Percentiles rank a stretch among this genome's conserved stretches.
Evolutionary conservation across 352 stramenopile genomes (phyloP).

Genomic region (Phytophthora lateralis): DNA sequence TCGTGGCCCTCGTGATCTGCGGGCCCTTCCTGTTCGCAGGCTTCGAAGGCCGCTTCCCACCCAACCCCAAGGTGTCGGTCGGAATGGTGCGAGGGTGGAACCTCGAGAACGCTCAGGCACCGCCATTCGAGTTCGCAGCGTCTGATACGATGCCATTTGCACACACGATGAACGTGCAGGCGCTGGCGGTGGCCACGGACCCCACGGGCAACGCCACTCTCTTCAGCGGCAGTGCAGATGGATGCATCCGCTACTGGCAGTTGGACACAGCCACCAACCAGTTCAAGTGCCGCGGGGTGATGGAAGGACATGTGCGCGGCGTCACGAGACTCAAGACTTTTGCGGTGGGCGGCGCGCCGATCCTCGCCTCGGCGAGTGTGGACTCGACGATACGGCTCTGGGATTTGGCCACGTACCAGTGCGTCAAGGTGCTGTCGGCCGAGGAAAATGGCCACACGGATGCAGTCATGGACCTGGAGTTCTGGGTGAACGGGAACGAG

Average conservation of each 20-base stretch:
- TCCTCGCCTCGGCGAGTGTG: constrained; percentile 82
- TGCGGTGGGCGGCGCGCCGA: constrained; percentile 60
- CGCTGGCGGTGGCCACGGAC: constrained; percentile 76
- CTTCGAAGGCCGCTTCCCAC: constrained; percentile 72
- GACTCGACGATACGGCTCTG: constrained; percentile 85
- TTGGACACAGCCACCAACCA: constrained; percentile 66
- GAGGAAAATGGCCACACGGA: constrained; percentile 82
- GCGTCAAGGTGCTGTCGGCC: constrained; percentile 73
- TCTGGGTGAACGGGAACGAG: constrained; percentile 86
- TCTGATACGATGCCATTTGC: constrained; percentile 78
- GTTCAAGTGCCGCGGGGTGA: constrained; percentile 78
- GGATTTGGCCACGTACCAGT: constrained; percentile 85
- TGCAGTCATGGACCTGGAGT: constrained; percentile 85
- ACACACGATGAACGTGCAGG: constrained; percentile 75
- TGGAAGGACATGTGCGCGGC: constrained; percentile 81
- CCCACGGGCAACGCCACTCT: constrained; percentile 67
- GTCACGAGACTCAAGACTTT: constrained; percentile 87
- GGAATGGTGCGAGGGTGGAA: constrained; percentile 87
- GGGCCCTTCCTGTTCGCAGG: constrained; percentile 83
- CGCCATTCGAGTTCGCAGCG: constrained; percentile 66
- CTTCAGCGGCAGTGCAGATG: constrained; percentile 78
- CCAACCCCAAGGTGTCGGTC: constrained; percentile 59
- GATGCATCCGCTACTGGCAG: constrained; percentile 84
- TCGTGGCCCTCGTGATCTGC: constrained; percentile 71
- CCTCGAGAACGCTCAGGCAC: constrained; percentile 67